Evolutionary conservation across 768 basidiomycete genomes (phyloP).

Genomic region (Amanita pseudoporphyria): DNA sequence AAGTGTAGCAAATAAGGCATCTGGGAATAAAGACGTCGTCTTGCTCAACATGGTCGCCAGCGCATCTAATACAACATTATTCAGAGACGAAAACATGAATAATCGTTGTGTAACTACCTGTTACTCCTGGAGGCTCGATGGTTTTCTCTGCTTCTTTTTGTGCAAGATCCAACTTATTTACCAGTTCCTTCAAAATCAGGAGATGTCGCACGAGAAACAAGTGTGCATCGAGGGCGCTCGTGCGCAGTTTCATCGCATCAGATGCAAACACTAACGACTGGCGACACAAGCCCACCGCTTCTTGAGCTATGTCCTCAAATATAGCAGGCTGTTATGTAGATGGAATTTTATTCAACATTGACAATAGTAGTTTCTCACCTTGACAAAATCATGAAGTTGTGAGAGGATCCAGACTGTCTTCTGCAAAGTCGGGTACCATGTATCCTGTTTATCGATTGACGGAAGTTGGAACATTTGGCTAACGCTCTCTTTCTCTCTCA

Average conservation of each 20-base stretch:
- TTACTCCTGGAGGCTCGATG: slow-evolving; percentile 29
- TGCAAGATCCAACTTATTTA: slow-evolving; percentile 61
- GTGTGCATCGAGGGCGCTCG: slow-evolving; percentile 53
- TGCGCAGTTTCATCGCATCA: slow-evolving; percentile 44
- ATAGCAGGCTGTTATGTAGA: slow-evolving; percentile 64
- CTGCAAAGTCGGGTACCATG: slow-evolving; percentile 86
- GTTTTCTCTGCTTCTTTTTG: slow-evolving; percentile 32
- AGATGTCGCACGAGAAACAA: slow-evolving; percentile 89
- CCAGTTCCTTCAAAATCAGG: slow-evolving; percentile 85
- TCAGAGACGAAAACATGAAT: too few relatives aligned
- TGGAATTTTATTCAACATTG: neutral
- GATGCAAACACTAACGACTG: slow-evolving; percentile 71
- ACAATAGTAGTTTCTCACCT: slow-evolving; percentile 38
- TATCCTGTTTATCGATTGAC: slow-evolving; percentile 64
- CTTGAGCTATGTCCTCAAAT: slow-evolving; percentile 94
- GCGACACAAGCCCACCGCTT: slow-evolving; percentile 76
- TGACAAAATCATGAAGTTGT: slow-evolving; percentile 85
- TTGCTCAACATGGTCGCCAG: slow-evolving; percentile 49
- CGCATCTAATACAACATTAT: slow-evolving; percentile 28
- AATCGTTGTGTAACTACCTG: slow-evolving; percentile 30
- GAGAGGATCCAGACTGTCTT: slow-evolving; percentile 89
- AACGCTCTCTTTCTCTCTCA: slow-evolving; percentile 60
- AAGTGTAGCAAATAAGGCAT: slow-evolving; percentile 60
- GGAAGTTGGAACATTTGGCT: slow-evolving; percentile 64
- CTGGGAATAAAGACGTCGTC: slow-evolving; percentile 54